Evolutionary conservation across 78 protist genomes (phyloP).

Genomic region (Dictyostelium capitatum): DNA sequence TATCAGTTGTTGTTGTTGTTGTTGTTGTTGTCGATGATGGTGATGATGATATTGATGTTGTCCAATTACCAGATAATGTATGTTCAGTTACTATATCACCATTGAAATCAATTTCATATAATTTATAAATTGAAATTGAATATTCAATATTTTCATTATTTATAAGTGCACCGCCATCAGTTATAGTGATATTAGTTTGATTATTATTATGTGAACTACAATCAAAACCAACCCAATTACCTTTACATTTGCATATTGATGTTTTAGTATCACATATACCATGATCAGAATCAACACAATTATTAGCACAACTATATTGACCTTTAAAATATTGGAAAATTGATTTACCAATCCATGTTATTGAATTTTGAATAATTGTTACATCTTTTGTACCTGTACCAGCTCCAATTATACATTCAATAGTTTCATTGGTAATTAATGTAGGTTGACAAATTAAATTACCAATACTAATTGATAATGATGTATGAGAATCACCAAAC

Average conservation of each 20-base stretch:
- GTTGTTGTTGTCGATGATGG: too few species aligned
- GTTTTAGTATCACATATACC: not conserved
- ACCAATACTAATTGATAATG: not conserved
- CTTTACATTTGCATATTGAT: not conserved
- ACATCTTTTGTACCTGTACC: not conserved
- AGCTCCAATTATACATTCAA: not conserved
- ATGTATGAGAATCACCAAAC: not conserved
- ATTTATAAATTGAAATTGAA: conserved; percentile 8
- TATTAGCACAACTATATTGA: not conserved
- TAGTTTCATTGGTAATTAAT: not conserved
- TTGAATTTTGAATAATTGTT: not conserved
- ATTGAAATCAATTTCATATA: not conserved
- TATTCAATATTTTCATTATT: not conserved
- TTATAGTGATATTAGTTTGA: not conserved
- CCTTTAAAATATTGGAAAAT: not conserved
- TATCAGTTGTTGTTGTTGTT: too few species aligned
- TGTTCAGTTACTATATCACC: not conserved
- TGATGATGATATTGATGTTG: not conserved
- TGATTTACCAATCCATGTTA: not conserved
- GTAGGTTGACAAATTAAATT: not conserved
- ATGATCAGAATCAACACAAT: conserved; percentile 8
- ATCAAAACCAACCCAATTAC: conserved; percentile 4
- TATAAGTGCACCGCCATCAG: not conserved
- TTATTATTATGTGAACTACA: not conserved
- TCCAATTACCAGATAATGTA: not conserved